phyloP scores from a whole-genome alignment of 306 rosid species.

The Quercus robur region DNA sequence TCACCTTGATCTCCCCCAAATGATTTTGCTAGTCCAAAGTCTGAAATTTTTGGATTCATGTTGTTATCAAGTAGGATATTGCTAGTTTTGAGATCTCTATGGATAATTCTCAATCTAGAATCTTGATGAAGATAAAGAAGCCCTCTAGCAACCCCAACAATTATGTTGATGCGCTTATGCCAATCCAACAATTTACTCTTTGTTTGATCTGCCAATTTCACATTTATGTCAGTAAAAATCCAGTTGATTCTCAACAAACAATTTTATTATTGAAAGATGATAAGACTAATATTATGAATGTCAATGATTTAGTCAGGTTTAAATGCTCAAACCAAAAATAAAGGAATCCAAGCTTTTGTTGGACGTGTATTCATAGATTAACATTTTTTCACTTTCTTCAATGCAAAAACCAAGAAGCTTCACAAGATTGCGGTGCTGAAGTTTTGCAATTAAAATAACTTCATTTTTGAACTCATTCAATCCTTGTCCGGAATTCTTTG shows the following conservation, averaged over 20 bases:
- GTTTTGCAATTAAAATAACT: slow-evolving; percentile 36
- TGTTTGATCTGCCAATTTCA: not conserved
- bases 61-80: slow-evolving; percentile 44
- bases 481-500: slow-evolving; percentile 56
- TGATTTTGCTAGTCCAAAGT: slow-evolving; percentile 52
- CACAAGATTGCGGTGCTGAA: slow-evolving; percentile 46
- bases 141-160: slow-evolving; percentile 25
- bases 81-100: slow-evolving; percentile 49
- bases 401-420: slow-evolving; percentile 38
- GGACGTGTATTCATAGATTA: slow-evolving; percentile 38
- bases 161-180: slow-evolving; percentile 23
- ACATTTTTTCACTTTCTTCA: slow-evolving; percentile 25
- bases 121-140: slow-evolving; percentile 33
- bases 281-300: not conserved
- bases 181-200: slow-evolving; percentile 13
- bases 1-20: slow-evolving; percentile 44
- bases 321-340: slow-evolving; percentile 29
- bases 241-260: not conserved
- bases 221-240: not conserved
- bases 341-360: slow-evolving; percentile 39
- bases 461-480: slow-evolving; percentile 11
- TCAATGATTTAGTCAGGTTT: not conserved
- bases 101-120: slow-evolving; percentile 27
- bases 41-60: slow-evolving; percentile 59
- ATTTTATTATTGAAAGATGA: not conserved